These are phyloP conservation scores for Persicaria tinctoria DNA, from an alignment of 148 eudicot species.

Conservation along the genomic window DNA sequence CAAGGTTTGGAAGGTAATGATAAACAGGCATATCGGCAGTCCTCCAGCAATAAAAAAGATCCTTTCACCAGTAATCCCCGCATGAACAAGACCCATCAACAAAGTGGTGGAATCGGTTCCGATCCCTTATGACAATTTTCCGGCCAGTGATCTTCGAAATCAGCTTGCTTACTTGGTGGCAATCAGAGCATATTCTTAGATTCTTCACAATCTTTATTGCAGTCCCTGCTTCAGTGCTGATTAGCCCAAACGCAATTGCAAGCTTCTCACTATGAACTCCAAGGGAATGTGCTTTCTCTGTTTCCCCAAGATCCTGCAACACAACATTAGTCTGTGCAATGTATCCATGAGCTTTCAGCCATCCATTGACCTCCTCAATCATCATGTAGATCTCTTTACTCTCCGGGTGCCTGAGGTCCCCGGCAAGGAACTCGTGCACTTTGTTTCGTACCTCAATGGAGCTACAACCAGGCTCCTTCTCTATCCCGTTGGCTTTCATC, in stretches of 20 bases:
- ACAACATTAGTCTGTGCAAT: slow-evolving; percentile 48
- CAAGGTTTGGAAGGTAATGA: background rate
- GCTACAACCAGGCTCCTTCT: slow-evolving; percentile 92
- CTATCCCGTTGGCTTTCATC: slow-evolving; percentile 65
- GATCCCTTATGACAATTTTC: slow-evolving; percentile 68
- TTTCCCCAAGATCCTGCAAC: slow-evolving; percentile 46
- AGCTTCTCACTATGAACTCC: slow-evolving; percentile 84
- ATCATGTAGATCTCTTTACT: slow-evolving; percentile 64
- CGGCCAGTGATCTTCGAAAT: slow-evolving; percentile 75
- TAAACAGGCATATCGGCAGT: background rate
- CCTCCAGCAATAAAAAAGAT: background rate
- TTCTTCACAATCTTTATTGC: slow-evolving; percentile 77
- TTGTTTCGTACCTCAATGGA: slow-evolving; percentile 68
- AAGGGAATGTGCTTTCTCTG: slow-evolving; percentile 49
- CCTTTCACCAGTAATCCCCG: slow-evolving; percentile 75
- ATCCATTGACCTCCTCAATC: slow-evolving; percentile 55
- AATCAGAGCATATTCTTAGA: slow-evolving; percentile 68
- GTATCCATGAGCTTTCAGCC: slow-evolving; percentile 55
- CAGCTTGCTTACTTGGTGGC: slow-evolving; percentile 67
- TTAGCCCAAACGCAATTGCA: slow-evolving; percentile 77
- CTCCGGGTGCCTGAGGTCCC: slow-evolving; percentile 69
- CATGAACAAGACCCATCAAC: slow-evolving; percentile 77
- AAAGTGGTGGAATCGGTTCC: slow-evolving; percentile 80
- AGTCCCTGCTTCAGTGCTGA: slow-evolving; percentile 62
- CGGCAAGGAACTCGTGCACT: slow-evolving; percentile 85